Conservation (phyloP, 1,284 basidiomycete genomes). For the Coniophora puteana region DNA sequence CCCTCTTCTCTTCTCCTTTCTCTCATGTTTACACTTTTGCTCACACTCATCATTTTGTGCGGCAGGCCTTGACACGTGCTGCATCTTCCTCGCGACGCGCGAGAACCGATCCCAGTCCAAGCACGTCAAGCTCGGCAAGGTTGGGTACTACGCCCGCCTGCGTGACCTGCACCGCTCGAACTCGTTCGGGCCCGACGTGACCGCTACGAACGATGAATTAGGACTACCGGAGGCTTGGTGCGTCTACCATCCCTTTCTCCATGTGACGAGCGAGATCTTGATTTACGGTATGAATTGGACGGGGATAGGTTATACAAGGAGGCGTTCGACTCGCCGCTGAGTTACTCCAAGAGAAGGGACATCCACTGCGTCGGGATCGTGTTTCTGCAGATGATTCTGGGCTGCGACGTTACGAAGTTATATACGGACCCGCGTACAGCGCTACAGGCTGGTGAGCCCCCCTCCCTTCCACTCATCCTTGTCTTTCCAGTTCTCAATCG, state of each 20-base stretch:
- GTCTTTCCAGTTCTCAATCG: conserved; percentile 1
- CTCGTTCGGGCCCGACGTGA: conserved; percentile 47
- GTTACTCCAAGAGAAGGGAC: conserved; percentile 69
- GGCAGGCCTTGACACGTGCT: conserved; percentile 53
- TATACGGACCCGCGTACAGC: conserved; percentile 40
- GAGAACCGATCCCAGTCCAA: conserved; percentile 49
- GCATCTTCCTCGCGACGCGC: conserved; percentile 54
- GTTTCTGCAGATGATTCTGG: conserved; percentile 73
- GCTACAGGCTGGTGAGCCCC: conserved; percentile 37
- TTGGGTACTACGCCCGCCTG: conserved; percentile 59
- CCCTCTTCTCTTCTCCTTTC: background rate
- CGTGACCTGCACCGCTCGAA: conserved; percentile 74
- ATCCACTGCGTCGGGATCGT: conserved; percentile 74
- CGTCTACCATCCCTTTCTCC: no score
- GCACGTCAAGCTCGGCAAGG: conserved; percentile 61
- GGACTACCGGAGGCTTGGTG: conserved; percentile 58
- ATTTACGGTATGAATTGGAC: conserved; percentile 7
- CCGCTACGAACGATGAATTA: conserved; percentile 36
- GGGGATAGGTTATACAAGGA: conserved; percentile 60
- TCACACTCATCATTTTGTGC: conserved; percentile 5
- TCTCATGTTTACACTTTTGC: background rate
- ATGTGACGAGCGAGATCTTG: background rate
- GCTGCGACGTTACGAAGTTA: conserved; percentile 56
- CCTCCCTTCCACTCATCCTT: background rate
- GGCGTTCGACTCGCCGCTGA: conserved; percentile 62